These are phyloP conservation scores for Scolecobasidium constrictum DNA, from an alignment of 2,329 filamentous ascomycete species.

Conservation along the genomic window DNA sequence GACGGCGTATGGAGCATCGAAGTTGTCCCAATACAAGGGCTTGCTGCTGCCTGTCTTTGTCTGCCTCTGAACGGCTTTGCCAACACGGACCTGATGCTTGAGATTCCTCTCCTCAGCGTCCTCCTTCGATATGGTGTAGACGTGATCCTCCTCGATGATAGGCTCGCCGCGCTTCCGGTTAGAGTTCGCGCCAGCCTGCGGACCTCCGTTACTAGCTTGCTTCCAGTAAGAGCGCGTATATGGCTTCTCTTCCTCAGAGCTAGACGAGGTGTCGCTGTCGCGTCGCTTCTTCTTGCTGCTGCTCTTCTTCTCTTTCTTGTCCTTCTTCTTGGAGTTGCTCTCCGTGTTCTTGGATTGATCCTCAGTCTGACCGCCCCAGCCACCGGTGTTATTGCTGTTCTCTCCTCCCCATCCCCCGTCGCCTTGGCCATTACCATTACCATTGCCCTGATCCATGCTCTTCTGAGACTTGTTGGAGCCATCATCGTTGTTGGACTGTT, in stretches of 20 bases:
- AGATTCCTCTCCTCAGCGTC: constrained; percentile 15
- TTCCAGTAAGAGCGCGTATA: constrained; percentile 5
- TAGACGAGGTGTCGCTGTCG: not conserved
- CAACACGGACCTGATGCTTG: constrained; percentile 22
- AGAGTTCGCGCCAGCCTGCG: not conserved
- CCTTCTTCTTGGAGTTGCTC: not conserved
- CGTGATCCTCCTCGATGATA: constrained; percentile 20
- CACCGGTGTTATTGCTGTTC: constrained; percentile 3
- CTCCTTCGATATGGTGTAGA: constrained; percentile 14
- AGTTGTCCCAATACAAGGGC: constrained; percentile 14
- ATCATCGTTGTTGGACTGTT: too few relatives aligned
- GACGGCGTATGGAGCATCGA: constrained; percentile 31
- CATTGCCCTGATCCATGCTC: too few relatives aligned
- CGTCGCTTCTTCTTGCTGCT: not conserved
- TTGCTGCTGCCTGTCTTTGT: constrained; percentile 24
- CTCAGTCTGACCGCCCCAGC: not conserved
- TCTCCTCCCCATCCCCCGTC: too few relatives aligned
- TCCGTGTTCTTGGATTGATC: constrained; percentile 4
- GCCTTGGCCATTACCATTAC: too few relatives aligned
- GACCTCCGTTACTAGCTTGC: not conserved
- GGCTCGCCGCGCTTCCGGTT: constrained; percentile 8
- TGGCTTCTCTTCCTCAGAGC: not conserved
- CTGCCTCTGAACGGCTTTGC: constrained; percentile 25
- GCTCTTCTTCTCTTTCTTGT: constrained; percentile 1
- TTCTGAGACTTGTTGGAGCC: too few relatives aligned